Percentiles rank a stretch among this genome's conserved stretches.
Evolutionary conservation across 179 eudicot species (phyloP).

Genomic region (Heliamphora pulchella): DNA sequence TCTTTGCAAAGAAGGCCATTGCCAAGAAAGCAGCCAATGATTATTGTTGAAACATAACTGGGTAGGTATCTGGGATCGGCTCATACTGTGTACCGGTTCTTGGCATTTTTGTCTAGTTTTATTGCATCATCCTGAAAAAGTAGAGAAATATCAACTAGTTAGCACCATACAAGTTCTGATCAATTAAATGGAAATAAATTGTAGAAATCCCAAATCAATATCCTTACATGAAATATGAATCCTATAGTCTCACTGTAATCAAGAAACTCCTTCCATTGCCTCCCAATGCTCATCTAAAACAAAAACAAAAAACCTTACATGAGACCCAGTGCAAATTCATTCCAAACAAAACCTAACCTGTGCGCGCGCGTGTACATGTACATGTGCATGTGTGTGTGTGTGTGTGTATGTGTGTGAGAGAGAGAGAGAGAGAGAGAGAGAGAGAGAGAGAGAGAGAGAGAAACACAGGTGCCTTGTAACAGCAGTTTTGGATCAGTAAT

Average conservation of each 20-base stretch:
- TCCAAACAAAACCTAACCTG: background rate
- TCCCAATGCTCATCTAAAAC: slow-evolving; percentile 74
- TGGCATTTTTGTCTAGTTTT: slow-evolving; percentile 59
- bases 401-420: background rate
- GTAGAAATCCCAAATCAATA: background rate
- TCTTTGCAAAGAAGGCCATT: background rate
- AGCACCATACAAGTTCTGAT: background rate
- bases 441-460: background rate
- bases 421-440: background rate
- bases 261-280: slow-evolving; percentile 80
- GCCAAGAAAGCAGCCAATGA: background rate
- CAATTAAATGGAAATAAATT: background rate
- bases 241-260: slow-evolving; percentile 64
- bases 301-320: background rate
- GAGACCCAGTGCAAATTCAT: background rate
- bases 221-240: slow-evolving; percentile 70
- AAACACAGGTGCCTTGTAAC: background rate
- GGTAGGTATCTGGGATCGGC: background rate
- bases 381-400: background rate
- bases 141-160: background rate
- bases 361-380: background rate
- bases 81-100: slow-evolving; percentile 50
- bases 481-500: background rate
- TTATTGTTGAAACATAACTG: background rate
- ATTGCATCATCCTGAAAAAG: slow-evolving; percentile 71